These are phyloP conservation scores for Alloteropsis semialata DNA, from an alignment of 176 grass and related monocot genomes.

Conservation along the genomic window DNA sequence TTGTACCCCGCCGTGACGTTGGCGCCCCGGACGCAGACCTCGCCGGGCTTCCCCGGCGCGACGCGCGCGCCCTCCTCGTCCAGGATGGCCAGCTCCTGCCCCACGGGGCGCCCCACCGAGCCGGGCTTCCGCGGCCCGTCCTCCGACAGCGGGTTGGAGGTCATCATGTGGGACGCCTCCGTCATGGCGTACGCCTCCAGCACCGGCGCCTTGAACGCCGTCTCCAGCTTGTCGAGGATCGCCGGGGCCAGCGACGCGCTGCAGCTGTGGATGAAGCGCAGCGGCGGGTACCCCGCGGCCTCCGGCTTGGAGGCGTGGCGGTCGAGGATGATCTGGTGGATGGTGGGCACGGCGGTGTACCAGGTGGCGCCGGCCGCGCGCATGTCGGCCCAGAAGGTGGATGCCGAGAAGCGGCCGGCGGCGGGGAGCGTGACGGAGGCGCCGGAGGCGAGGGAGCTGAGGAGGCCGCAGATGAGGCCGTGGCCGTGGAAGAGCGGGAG, in stretches of 20 bases:
- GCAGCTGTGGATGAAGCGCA: slow-evolving; percentile 93
- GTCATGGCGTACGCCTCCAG: slow-evolving; percentile 98
- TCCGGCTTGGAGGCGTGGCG: slow-evolving; percentile 50
- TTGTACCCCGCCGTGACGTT: slow-evolving; percentile 85
- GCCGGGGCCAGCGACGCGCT: slow-evolving; percentile 85
- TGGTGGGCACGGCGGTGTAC: slow-evolving; percentile 91
- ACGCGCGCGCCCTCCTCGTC: slow-evolving; percentile 41
- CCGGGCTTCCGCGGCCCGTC: slow-evolving; percentile 57
- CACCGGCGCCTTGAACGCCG: slow-evolving; percentile 61
- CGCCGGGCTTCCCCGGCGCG: slow-evolving; percentile 30
- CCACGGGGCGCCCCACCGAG: slow-evolving; percentile 62
- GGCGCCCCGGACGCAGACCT: slow-evolving; percentile 78
- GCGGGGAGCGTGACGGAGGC: slow-evolving; percentile 57
- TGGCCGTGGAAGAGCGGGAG: slow-evolving; percentile 95
- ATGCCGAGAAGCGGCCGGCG: slow-evolving; percentile 75
- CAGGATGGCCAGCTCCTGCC: slow-evolving; percentile 70
- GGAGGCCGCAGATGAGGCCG: slow-evolving; percentile 69
- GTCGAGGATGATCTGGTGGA: slow-evolving; percentile 97
- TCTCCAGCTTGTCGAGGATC: slow-evolving; percentile 67
- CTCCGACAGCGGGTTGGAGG: slow-evolving; percentile 70
- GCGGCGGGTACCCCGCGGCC: slow-evolving; percentile 22
- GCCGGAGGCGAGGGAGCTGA: slow-evolving; percentile 58
- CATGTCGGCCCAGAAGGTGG: slow-evolving; percentile 92
- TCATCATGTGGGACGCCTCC: slow-evolving; percentile 84
- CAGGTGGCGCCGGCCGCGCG: slow-evolving; percentile 52